phyloP scores from a whole-genome alignment of 148 eudicot genomes.

The Talinum fruticosum region DNA sequence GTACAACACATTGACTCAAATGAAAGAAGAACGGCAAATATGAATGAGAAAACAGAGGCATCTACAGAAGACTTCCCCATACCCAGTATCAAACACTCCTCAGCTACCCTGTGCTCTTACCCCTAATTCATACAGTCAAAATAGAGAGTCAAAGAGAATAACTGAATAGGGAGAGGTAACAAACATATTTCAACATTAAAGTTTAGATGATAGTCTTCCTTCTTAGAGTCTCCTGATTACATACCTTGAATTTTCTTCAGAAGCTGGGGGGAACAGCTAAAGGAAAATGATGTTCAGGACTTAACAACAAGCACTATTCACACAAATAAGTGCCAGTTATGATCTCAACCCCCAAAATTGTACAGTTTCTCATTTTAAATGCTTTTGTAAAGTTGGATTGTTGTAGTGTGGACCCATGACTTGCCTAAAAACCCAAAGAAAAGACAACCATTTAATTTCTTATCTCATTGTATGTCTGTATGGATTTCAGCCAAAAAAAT shows the following conservation, averaged over 20 bases:
- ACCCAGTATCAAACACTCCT: neutral
- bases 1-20: conserved; percentile 31
- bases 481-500: neutral
- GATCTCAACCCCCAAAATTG: neutral
- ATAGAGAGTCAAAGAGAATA: neutral
- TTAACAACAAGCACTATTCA: neutral
- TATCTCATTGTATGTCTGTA: neutral
- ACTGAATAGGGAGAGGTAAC: neutral
- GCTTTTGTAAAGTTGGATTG: neutral
- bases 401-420: neutral
- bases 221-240: neutral
- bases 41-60: conserved; percentile 26
- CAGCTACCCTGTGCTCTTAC: neutral
- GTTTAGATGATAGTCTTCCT: neutral
- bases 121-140: neutral
- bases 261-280: neutral
- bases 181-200: neutral
- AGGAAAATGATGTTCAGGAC: neutral
- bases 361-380: neutral
- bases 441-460: neutral
- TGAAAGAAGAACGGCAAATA: conserved; percentile 25
- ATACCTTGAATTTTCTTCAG: neutral
- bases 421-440: neutral
- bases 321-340: neutral
- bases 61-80: conserved; percentile 17